phyloP scores from a whole-genome alignment of 768 basidiomycete genomes.

The Lactifluus piperatus region DNA sequence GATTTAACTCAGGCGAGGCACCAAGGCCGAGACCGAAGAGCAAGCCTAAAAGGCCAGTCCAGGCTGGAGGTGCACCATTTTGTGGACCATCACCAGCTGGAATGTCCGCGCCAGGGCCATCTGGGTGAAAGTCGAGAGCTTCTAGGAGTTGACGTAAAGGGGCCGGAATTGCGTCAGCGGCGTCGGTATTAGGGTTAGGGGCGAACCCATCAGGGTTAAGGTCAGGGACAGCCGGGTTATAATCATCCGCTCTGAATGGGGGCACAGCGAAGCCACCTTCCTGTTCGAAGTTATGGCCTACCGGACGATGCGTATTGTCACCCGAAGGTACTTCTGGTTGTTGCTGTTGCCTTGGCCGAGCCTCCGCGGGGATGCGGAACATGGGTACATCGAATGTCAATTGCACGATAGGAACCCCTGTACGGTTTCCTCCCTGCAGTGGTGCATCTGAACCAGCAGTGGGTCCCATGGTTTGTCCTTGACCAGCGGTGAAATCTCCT shows the following conservation, averaged over 20 bases:
- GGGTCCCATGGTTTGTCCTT: constrained; percentile 2
- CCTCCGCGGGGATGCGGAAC: constrained; percentile 9
- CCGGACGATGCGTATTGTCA: neutral
- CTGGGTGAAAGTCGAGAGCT: constrained; percentile 2
- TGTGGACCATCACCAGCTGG: constrained; percentile 1
- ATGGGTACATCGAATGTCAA: constrained; percentile 11
- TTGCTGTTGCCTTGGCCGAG: neutral
- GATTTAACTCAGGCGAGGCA: constrained; percentile 27
- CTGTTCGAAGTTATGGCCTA: neutral
- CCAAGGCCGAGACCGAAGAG: constrained; percentile 12
- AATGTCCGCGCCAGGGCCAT: neutral
- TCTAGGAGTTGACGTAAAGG: constrained; percentile 7
- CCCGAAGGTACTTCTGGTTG: neutral
- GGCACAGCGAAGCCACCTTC: neutral
- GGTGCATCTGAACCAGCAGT: neutral
- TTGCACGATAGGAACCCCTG: constrained; percentile 6
- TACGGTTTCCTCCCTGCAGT: neutral
- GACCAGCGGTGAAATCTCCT: neutral
- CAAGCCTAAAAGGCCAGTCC: constrained; percentile 13
- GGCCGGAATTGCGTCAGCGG: neutral
- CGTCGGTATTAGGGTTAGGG: neutral
- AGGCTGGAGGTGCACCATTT: constrained; percentile 8
- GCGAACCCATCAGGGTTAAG: neutral
- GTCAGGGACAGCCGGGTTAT: neutral
- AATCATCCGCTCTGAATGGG: neutral